Percentiles rank a stretch among this genome's conserved stretches.
Evolutionary conservation across 129 eudicot species (phyloP).

Genomic region (Chrysanthemum makinoi): DNA sequence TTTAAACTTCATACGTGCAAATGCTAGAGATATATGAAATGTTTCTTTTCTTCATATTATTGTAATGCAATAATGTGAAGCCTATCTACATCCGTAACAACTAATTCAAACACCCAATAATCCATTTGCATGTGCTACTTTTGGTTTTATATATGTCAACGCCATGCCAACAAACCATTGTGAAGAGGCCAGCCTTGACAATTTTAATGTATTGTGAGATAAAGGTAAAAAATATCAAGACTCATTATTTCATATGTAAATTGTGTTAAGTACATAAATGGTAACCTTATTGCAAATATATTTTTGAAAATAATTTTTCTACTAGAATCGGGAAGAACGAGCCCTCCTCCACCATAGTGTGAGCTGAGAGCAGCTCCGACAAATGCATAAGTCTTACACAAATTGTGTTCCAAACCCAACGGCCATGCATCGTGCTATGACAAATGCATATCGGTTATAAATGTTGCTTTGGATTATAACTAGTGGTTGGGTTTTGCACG

Average conservation of each 20-base stretch:
- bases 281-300: too few species aligned
- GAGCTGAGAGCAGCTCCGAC: too few species aligned
- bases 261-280: too few species aligned
- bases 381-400: neutral
- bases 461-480: too few species aligned
- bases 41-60: neutral
- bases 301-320: too few species aligned
- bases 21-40: neutral
- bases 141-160: conserved; percentile 31
- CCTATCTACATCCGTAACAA: conserved; percentile 8
- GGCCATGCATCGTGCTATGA: neutral
- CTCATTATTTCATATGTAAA: too few species aligned
- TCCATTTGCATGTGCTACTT: conserved; percentile 29
- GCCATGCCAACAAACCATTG: conserved; percentile 22
- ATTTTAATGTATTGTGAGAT: neutral
- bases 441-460: too few species aligned
- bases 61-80: conserved; percentile 12
- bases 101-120: conserved; percentile 20
- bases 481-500: too few species aligned
- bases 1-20: conserved; percentile 18
- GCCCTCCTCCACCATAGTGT: too few species aligned
- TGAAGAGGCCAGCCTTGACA: neutral
- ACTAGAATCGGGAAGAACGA: too few species aligned
- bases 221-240: too few species aligned
- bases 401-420: too few species aligned